A percentile compares a stretch with the other conserved stretches of the same genome.
These are phyloP conservation scores for Hibiscus syriacus DNA, from an alignment of 345 rosid genomes.

Conservation along the genomic window DNA sequence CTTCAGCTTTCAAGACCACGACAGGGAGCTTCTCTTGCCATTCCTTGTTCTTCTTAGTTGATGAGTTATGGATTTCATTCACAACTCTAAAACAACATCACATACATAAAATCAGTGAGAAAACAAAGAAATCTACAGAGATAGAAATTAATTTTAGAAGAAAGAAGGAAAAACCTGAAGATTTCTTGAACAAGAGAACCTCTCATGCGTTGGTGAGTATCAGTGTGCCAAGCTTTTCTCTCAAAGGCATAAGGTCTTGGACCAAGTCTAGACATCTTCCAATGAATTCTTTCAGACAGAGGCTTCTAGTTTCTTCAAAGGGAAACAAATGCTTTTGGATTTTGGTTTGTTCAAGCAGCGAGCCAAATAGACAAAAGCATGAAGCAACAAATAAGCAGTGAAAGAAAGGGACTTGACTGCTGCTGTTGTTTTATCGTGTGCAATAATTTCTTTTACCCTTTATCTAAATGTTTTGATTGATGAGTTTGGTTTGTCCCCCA, in stretches of 20 bases:
- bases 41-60: constrained; percentile 64
- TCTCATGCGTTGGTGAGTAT: constrained; percentile 63
- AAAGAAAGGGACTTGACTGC: too few species aligned
- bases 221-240: constrained; percentile 70
- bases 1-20: constrained; percentile 65
- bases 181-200: constrained; percentile 68
- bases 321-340: too few species aligned
- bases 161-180: constrained; percentile 34
- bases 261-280: constrained; percentile 64
- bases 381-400: too few species aligned
- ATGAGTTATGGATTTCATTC: constrained; percentile 38
- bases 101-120: neutral
- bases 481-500: too few species aligned
- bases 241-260: constrained; percentile 69
- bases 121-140: neutral
- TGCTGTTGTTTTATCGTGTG: too few species aligned
- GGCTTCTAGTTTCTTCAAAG: constrained; percentile 12
- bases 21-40: constrained; percentile 74
- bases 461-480: too few species aligned
- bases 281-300: neutral
- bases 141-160: neutral
- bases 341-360: too few species aligned
- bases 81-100: constrained; percentile 35
- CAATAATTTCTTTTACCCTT: too few species aligned
- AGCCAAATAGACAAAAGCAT: too few species aligned